Base-by-base conservation (phyloP, 2,329 filamentous ascomycete genomes). In the Nannizzia gypsea region DNA sequence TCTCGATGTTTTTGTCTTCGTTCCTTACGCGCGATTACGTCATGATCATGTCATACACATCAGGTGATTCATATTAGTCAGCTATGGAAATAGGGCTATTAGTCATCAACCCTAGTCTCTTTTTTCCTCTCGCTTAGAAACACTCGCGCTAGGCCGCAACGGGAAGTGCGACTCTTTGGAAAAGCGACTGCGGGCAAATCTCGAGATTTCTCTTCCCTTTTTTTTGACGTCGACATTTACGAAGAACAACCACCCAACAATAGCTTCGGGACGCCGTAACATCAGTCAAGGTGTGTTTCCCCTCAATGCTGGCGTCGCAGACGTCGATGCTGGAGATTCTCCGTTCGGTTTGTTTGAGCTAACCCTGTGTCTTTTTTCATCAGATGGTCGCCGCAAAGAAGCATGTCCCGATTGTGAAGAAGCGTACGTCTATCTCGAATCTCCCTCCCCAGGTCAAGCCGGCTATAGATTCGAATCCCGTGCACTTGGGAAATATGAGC, bases 381-480 rank as follows among this genome's bases (percentile, higher is more conserved):
- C 66, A 92, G 91, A 97, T 97, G 93, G 90, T 92, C 84, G 85
- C 91, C 87, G 89, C 92, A 81, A 95, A 95, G 89, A 95, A 95
- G 85, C 93, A 97, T 81, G 86, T 97, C 77, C 87, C 91, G 75
- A 99, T 99, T 85, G 89, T 99, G 77, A 99, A 99, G 90, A 99
- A 99, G 90, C 90, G 90, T 95, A 92, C 76, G 90, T 90, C 74
- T 69, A 61, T 58, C 62, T 54, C 50, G 26, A 50, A 24, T 5
- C 26, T 54, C 15, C n/a, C 15, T 42, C 38, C n/a, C 50, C 15
- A 31, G 15, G 6, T 54, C n/a, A 26, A 3, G n/a, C 26, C 13
- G 17, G 15, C 50, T 26, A 5, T 36, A 24, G 50, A 31, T 26
- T 31, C 50, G 50, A 34, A n/a, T 34, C n/a, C 13, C 20, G 15